Evolutionary conservation across 1,284 basidiomycete species (phyloP).

Genomic region (Cutaneotrichosporon cavernicola): DNA sequence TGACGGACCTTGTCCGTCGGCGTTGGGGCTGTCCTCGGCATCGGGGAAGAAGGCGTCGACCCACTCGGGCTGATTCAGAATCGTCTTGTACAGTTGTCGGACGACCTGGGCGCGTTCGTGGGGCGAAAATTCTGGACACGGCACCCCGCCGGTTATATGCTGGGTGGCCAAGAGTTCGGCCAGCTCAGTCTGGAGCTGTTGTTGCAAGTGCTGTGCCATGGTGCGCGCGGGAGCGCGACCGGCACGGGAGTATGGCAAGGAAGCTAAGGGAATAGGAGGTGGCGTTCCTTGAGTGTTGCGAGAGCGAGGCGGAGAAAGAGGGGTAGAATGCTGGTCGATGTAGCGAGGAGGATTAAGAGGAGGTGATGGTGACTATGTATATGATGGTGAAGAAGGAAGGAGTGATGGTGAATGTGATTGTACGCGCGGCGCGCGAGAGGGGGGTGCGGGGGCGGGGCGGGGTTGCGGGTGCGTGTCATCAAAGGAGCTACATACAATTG

Average conservation of each 20-base stretch:
- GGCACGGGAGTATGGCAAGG: not conserved
- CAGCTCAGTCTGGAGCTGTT: slow-evolving; percentile 17
- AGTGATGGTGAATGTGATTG: not conserved
- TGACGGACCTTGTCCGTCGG: not conserved
- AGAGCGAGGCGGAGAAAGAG: not conserved
- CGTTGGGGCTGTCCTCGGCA: not conserved
- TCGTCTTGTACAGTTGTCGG: slow-evolving; percentile 35
- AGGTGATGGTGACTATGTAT: not conserved
- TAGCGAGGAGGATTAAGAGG: not conserved
- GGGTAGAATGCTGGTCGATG: not conserved
- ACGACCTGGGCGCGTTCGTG: slow-evolving; percentile 33
- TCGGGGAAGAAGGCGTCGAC: slow-evolving; percentile 25
- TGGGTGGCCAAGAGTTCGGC: slow-evolving; percentile 22
- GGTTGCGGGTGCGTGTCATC: slow-evolving; percentile 3
- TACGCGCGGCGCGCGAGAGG: not conserved
- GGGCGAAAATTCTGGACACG: slow-evolving; percentile 21
- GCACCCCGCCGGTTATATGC: slow-evolving; percentile 14
- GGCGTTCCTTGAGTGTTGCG: too few species aligned
- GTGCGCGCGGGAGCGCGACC: slow-evolving; percentile 9
- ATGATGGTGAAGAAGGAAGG: not conserved
- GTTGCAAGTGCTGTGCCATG: slow-evolving; percentile 16
- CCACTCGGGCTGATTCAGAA: slow-evolving; percentile 40
- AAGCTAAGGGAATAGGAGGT: not conserved
- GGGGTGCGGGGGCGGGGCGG: not conserved
- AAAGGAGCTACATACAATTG: not conserved